Evolutionary conservation across 2,329 filamentous ascomycete genomes (phyloP), one percentile per base, ranked within the genome.

Genomic region (Colletotrichum endophyticum): DNA sequence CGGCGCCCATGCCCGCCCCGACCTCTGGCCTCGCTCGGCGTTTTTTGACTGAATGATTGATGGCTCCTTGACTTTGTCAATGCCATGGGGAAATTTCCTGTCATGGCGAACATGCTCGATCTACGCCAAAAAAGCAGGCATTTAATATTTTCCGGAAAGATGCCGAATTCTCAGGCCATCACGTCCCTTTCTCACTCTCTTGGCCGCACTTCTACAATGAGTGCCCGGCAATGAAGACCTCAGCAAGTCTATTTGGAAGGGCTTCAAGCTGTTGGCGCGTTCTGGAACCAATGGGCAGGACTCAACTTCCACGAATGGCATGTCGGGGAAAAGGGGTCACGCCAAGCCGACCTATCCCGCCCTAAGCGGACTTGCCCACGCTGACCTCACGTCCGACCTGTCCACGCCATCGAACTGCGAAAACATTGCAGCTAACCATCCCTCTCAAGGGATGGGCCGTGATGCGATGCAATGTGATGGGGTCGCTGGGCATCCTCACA

Each of bases 271-370:
- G 66, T 66, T 30, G 49, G 59, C 49, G 64, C 59, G 64, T 77
- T 70, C 61, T 57, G 66, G 75, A 71, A 77, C 66, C 67, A 63
- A 66, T 59, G 28, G 62, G 28, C 72, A 32, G 28, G 34, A 16
- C 15, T 70, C 25, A 39, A 72, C 72, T 63, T 66, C 66, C 66
- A 71, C 72, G 72, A 75, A 71, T 53, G 72, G 68, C 62, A 75
- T 75, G 66, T 72, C 66, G 62, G 67, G 66, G 36, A 77, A 75
- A 62, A 66, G 72, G 71, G 61, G 36, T 57, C 62, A 36, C 32
- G 70, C 73, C 70, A 76, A 73, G 70, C 32, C 68, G 32, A 68
- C 22, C 30, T 30, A 28, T 62, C 28, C 68, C 61, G 61, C 68
- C 25, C 49, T 66, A 66, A 39, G 70, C 61, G 25, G 39, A 22